Evolutionary conservation across 495 filamentous ascomycete genomes (phyloP).

Genomic region (Neurospora sp.): DNA sequence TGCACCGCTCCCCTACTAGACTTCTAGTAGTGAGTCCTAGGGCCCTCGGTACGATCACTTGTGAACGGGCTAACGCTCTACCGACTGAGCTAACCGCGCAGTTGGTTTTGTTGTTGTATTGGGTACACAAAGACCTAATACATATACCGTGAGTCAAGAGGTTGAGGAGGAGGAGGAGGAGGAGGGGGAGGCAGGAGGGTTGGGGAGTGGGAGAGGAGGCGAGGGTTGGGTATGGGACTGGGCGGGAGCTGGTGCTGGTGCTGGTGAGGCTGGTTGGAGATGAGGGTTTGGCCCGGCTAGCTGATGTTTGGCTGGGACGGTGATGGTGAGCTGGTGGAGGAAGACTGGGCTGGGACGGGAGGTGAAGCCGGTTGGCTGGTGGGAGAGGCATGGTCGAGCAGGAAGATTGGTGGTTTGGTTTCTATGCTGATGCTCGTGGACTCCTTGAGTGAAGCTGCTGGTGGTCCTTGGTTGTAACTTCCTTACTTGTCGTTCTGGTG

Average conservation of each 20-base stretch:
- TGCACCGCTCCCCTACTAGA: neutral
- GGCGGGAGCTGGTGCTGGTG: neutral
- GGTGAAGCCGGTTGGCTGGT: neutral
- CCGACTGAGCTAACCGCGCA: neutral
- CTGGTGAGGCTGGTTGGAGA: neutral
- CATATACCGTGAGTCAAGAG: neutral
- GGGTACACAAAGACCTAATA: neutral
- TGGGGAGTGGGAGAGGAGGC: neutral
- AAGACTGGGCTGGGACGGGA: neutral
- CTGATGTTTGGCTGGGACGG: neutral
- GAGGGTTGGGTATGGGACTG: neutral
- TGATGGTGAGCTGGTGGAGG: neutral
- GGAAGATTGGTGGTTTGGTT: neutral
- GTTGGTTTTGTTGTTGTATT: neutral
- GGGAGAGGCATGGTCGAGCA: neutral
- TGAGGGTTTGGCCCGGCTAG: neutral
- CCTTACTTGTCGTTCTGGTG: neutral
- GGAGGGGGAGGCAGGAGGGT: neutral
- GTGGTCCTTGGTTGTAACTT: neutral
- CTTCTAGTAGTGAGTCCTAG: neutral
- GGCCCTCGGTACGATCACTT: neutral
- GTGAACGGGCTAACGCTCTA: neutral
- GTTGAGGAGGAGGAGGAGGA: neutral
- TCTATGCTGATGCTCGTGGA: too few relatives aligned
- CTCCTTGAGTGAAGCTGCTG: neutral